A percentile compares a stretch with the other conserved stretches of the same genome.
phyloP scores from a whole-genome alignment of 2,329 filamentous ascomycete species.

The Podosphaera aphanis region DNA sequence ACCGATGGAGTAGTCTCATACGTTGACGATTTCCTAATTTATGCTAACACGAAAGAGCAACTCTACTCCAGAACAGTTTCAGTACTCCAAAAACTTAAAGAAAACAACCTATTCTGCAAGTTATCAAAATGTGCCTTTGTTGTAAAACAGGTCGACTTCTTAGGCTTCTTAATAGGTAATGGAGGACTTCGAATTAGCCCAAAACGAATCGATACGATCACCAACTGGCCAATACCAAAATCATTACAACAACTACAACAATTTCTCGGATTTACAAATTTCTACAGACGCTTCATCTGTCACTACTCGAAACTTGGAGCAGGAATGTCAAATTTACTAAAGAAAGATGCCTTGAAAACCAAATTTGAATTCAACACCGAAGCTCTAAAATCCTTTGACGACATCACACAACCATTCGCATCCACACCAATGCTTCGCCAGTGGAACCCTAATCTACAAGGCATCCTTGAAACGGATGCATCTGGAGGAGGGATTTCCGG shows the following conservation, averaged over 20 bases:
- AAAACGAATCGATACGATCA: not conserved
- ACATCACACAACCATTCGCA: too few species aligned
- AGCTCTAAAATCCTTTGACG: not conserved
- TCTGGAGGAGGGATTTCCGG: not conserved
- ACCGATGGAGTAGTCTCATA: not conserved
- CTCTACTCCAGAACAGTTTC: not conserved
- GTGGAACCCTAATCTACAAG: too few species aligned
- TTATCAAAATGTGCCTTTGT: not conserved
- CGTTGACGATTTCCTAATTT: not conserved
- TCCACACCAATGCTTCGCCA: too few species aligned
- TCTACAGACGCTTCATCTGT: not conserved
- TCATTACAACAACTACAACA: not conserved
- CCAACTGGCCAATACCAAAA: not conserved
- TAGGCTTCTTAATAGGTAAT: not conserved
- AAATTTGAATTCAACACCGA: not conserved
- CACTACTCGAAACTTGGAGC: not conserved
- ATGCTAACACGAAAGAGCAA: not conserved
- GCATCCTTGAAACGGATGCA: too few species aligned
- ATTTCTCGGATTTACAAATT: not conserved
- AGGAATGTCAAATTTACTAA: not conserved
- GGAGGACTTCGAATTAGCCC: not conserved
- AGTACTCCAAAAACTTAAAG: not conserved
- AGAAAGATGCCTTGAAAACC: not conserved
- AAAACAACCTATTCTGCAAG: not conserved
- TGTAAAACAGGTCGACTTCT: not conserved